A percentile compares a stretch with the other conserved stretches of the same genome.
These are phyloP conservation scores for Ormosia semicastrata DNA, from an alignment of 306 rosid species.

Conservation along the genomic window DNA sequence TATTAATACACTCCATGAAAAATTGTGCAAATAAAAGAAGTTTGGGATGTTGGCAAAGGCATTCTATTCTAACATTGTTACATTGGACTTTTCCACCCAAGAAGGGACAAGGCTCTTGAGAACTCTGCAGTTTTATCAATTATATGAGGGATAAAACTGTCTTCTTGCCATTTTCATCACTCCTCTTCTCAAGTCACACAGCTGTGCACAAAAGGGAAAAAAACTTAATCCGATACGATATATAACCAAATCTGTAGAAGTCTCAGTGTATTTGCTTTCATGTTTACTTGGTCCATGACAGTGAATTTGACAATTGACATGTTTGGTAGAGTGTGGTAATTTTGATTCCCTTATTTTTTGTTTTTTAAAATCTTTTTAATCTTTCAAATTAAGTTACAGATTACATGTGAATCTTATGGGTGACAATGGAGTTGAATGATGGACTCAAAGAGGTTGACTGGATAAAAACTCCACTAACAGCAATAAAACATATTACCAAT, in stretches of 20 bases:
- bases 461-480: not conserved
- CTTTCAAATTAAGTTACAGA: not conserved
- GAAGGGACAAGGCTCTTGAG: conserved; percentile 35
- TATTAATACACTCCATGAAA: not conserved
- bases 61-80: not conserved
- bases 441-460: not conserved
- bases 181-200: not conserved
- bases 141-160: conserved; percentile 28
- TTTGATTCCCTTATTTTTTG: not conserved
- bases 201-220: not conserved
- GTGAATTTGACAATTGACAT: conserved; percentile 2
- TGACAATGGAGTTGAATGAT: not conserved
- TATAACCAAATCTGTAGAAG: conserved; percentile 2
- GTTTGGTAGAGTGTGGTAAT: not conserved
- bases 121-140: conserved; percentile 23
- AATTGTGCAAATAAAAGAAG: not conserved
- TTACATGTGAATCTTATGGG: not conserved
- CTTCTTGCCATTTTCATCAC: conserved; percentile 4
- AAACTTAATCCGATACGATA: not conserved
- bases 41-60: not conserved
- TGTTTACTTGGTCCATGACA: conserved; percentile 16
- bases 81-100: conserved; percentile 28
- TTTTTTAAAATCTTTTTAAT: not conserved
- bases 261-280: conserved; percentile 11
- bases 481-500: not conserved